These are phyloP conservation scores for Phytophthora melonis DNA, from an alignment of 352 stramenopile genomes.

Conservation along the genomic window DNA sequence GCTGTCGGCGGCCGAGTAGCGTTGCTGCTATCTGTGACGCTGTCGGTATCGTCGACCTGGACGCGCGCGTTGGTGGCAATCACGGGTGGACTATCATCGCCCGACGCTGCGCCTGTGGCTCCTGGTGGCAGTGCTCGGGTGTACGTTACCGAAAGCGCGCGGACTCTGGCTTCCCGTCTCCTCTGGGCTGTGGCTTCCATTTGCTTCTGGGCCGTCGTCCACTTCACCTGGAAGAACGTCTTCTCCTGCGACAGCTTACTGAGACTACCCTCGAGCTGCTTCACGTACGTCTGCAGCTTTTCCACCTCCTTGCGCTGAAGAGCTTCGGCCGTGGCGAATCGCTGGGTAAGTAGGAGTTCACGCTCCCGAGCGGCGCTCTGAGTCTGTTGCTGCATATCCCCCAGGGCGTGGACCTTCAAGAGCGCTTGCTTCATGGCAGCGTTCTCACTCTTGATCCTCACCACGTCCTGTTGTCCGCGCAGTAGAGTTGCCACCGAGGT, in stretches of 20 bases:
- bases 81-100: slow-evolving; percentile 5
- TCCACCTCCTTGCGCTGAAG: slow-evolving; percentile 56
- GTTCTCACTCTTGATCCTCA: slow-evolving; percentile 70
- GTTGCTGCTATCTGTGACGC: slow-evolving; percentile 37
- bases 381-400: slow-evolving; percentile 68
- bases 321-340: slow-evolving; percentile 44
- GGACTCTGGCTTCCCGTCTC: slow-evolving; percentile 60
- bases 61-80: not conserved
- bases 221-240: slow-evolving; percentile 55
- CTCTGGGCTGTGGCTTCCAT: slow-evolving; percentile 48
- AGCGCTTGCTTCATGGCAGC: slow-evolving; percentile 72
- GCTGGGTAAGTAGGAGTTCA: slow-evolving; percentile 45
- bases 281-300: slow-evolving; percentile 57
- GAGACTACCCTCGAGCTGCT: slow-evolving; percentile 60
- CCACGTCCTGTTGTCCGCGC: slow-evolving; percentile 49
- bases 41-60: slow-evolving; percentile 37
- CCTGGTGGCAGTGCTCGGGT: slow-evolving; percentile 18
- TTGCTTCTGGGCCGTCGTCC: slow-evolving; percentile 52
- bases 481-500: slow-evolving; percentile 54
- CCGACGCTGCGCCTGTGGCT: not conserved
- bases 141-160: slow-evolving; percentile 54
- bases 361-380: slow-evolving; percentile 49
- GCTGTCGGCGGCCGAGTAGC: slow-evolving; percentile 34
- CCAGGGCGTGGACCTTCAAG: slow-evolving; percentile 70
- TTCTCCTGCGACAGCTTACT: slow-evolving; percentile 60